Percentiles rank a stretch among this genome's conserved stretches.
Conservation (phyloP, 306 rosid species). For the Cotoneaster glaucophyllus region DNA sequence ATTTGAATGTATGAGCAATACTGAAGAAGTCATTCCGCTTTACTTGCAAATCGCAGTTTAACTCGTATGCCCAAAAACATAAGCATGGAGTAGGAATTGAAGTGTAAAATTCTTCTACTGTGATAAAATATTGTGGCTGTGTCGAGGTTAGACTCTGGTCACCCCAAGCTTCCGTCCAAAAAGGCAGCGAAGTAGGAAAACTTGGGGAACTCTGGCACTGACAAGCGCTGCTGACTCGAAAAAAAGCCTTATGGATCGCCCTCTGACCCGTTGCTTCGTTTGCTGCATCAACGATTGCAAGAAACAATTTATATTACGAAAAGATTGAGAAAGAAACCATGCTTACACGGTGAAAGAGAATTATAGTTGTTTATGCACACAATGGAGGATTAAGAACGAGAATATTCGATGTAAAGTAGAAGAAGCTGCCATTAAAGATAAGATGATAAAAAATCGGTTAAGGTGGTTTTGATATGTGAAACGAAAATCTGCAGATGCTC, state of each 20-base stretch:
- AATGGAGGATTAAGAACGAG: not conserved
- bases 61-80: not conserved
- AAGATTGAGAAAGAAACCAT: not conserved
- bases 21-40: too few relatives aligned
- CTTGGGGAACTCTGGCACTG: slow-evolving; percentile 58
- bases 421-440: too few relatives aligned
- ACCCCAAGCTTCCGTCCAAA: slow-evolving; percentile 42
- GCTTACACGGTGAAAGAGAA: not conserved
- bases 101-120: not conserved
- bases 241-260: slow-evolving; percentile 55
- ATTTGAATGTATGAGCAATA: not conserved
- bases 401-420: too few relatives aligned
- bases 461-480: too few relatives aligned
- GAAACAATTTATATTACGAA: not conserved
- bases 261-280: slow-evolving; percentile 52
- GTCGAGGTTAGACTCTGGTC: slow-evolving; percentile 25
- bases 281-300: slow-evolving; percentile 23
- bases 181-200: slow-evolving; percentile 57
- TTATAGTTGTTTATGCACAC: not conserved
- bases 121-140: not conserved
- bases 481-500: too few relatives aligned
- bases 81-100: not conserved
- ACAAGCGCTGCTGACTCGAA: slow-evolving; percentile 55
- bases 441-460: too few relatives aligned
- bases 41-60: not conserved